These are phyloP conservation scores for Malania oleifera DNA, from an alignment of 164 flowering plant genomes.

Conservation along the genomic window DNA sequence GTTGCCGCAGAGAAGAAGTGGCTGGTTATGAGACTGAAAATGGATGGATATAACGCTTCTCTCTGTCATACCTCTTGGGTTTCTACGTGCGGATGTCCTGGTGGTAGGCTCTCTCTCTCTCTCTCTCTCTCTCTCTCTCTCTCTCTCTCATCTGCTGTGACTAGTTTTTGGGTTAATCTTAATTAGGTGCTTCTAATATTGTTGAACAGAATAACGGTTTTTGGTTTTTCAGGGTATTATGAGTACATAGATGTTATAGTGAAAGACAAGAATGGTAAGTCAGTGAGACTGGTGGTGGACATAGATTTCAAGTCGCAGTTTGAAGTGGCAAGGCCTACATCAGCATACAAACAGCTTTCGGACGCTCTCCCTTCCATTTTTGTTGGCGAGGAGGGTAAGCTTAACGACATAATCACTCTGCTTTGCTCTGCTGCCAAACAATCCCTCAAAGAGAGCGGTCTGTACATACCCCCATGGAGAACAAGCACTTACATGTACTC, in stretches of 20 bases:
- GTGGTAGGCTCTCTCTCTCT: constrained; percentile 10
- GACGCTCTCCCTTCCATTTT: constrained; percentile 19
- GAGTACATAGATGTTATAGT: constrained; percentile 23
- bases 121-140: background rate
- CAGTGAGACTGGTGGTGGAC: constrained; percentile 23
- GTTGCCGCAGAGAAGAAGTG: constrained; percentile 4
- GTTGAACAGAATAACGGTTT: too few species aligned
- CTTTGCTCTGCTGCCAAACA: constrained; percentile 16
- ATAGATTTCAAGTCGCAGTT: constrained; percentile 26
- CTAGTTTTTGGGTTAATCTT: too few species aligned
- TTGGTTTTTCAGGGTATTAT: constrained; percentile 9
- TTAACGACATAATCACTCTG: constrained; percentile 12
- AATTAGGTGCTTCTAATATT: too few species aligned
- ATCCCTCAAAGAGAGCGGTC: constrained; percentile 15
- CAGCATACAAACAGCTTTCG: constrained; percentile 13
- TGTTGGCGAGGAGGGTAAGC: constrained; percentile 24
- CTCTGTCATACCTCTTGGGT: constrained; percentile 21
- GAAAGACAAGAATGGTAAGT: background rate
- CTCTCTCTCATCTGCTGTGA: too few species aligned
- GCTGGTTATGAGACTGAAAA: constrained; percentile 17
- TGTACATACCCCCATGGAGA: constrained; percentile 32
- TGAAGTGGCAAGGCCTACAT: constrained; percentile 25
- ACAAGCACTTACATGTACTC: constrained; percentile 20
- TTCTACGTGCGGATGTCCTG: background rate
- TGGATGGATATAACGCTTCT: constrained; percentile 23